Base-by-base conservation (phyloP, 768 basidiomycete species). In the Lactarius hatsudake region DNA sequence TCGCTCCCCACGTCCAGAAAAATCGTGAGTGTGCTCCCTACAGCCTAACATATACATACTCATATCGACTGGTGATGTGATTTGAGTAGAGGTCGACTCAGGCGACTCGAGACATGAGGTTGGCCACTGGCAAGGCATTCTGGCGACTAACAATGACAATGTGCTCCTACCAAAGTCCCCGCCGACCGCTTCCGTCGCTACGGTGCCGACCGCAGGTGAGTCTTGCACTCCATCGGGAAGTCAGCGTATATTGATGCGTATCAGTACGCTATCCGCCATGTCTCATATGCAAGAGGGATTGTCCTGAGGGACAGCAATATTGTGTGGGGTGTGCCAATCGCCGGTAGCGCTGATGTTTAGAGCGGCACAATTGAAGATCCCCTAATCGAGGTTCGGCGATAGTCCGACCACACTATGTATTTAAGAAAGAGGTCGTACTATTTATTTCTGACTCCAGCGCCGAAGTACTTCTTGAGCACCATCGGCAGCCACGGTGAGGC, bases 211-310 rank as follows among this genome's bases (percentile, higher is more conserved):
- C 6, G 26, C 13, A 23, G 48, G 48, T 51, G 23, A n/a, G 48
- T 18, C 12, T 23, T 23, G n/a, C n/a, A 23, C 12, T 51, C 12
- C 23, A 6, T 23, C 12, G 4, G 23, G 12, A 51, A 23, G 1
- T 1, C 23, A 23, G 23, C 48, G 3, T 51, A 6, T 10, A 51
- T 51, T 23, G 12, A 51, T 12, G 3, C 2, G 10, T 20, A 51
- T 51, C 48, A 51, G 48, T 53, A 26, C 51, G 13, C 13, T 26
- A 26, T 40, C 38, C 15, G 15, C 13, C 15, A 13, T 53, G 48
- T n/a, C 23, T 1, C 13, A 12, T 0, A 26, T 51, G 48, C n/a
- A 1, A 5, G 23, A 2, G 5, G 48, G 0, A 0, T 26, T 26
- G 45, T 48, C n/a, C n/a, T 20, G n/a, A 23, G 2, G 4, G 2